A percentile compares a stretch with the other conserved stretches of the same genome.
Conservation (phyloP, 305 asterid genomes). For the Fraxinus platypoda region DNA sequence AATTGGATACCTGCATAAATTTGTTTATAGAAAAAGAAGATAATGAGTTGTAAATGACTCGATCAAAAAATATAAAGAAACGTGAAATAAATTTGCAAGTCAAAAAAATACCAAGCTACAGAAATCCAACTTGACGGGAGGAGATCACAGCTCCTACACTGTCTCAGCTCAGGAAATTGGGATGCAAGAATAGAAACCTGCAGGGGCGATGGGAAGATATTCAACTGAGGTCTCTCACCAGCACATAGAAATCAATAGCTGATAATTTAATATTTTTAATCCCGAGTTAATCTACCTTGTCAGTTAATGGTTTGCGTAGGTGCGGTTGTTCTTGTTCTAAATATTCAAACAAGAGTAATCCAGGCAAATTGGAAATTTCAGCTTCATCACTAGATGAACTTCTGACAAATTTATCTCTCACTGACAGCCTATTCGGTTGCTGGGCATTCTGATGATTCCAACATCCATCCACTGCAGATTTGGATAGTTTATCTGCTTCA, state of each 20-base stretch:
- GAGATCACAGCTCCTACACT: slow-evolving; percentile 71
- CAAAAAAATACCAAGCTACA: slow-evolving; percentile 71
- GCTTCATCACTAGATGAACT: slow-evolving; percentile 42
- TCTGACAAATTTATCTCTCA: slow-evolving; percentile 32
- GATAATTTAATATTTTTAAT: slow-evolving; percentile 10
- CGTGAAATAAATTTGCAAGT: slow-evolving; percentile 4
- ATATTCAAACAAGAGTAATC: slow-evolving; percentile 51
- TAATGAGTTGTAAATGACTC: slow-evolving; percentile 6
- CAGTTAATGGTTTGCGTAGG: slow-evolving; percentile 59
- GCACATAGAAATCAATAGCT: slow-evolving; percentile 8
- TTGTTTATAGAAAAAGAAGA: slow-evolving; percentile 23
- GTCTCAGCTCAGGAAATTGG: slow-evolving; percentile 60
- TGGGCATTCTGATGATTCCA: slow-evolving; percentile 33
- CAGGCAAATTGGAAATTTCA: slow-evolving; percentile 36
- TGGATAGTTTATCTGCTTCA: slow-evolving; percentile 38
- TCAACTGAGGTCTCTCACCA: slow-evolving; percentile 19
- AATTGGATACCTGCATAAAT: slow-evolving; percentile 75
- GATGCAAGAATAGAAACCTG: slow-evolving; percentile 64
- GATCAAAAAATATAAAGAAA: neutral
- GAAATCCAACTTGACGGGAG: slow-evolving; percentile 83
- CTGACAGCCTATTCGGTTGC: slow-evolving; percentile 32
- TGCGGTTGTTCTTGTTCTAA: slow-evolving; percentile 67
- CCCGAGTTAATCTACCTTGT: slow-evolving; percentile 46
- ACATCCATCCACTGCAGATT: slow-evolving; percentile 30
- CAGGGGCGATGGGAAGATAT: slow-evolving; percentile 21